Evolutionary conservation across 306 rosid genomes (phyloP).

Genomic region (Clitoria ternatea): DNA sequence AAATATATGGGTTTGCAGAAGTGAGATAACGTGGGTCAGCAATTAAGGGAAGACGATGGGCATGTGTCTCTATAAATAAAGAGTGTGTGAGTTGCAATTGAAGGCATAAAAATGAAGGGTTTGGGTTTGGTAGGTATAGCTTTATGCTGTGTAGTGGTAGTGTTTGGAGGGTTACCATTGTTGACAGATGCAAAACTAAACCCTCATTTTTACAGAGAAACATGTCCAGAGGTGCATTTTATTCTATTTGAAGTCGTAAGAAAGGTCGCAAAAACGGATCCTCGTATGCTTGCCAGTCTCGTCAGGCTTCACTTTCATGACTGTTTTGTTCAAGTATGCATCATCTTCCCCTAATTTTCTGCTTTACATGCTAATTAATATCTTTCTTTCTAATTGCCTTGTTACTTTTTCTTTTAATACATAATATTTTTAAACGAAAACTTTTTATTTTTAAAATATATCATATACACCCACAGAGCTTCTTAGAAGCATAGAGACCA

Average conservation of each 20-base stretch:
- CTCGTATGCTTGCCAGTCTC: slow-evolving; percentile 40
- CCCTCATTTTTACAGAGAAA: slow-evolving; percentile 21
- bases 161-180: slow-evolving; percentile 29
- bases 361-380: too few relatives aligned
- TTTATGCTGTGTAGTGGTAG: background rate
- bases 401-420: too few relatives aligned
- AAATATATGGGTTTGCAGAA: background rate
- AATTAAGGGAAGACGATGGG: background rate
- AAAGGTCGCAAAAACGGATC: slow-evolving; percentile 18
- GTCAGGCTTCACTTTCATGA: slow-evolving; percentile 56
- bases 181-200: slow-evolving; percentile 28
- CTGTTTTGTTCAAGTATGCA: slow-evolving; percentile 48
- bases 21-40: background rate
- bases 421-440: too few relatives aligned
- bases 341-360: too few relatives aligned
- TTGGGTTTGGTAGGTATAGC: background rate
- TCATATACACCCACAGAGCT: too few relatives aligned
- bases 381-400: background rate
- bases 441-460: too few relatives aligned
- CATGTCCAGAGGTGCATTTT: slow-evolving; percentile 28
- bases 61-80: slow-evolving; percentile 20
- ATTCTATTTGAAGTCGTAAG: slow-evolving; percentile 15
- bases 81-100: background rate
- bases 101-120: slow-evolving; percentile 3
- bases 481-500: too few relatives aligned